Percentiles rank a stretch among this genome's conserved stretches.
phyloP scores from a whole-genome alignment of 2,329 filamentous ascomycete genomes.

The Aspergillus arachidicola region DNA sequence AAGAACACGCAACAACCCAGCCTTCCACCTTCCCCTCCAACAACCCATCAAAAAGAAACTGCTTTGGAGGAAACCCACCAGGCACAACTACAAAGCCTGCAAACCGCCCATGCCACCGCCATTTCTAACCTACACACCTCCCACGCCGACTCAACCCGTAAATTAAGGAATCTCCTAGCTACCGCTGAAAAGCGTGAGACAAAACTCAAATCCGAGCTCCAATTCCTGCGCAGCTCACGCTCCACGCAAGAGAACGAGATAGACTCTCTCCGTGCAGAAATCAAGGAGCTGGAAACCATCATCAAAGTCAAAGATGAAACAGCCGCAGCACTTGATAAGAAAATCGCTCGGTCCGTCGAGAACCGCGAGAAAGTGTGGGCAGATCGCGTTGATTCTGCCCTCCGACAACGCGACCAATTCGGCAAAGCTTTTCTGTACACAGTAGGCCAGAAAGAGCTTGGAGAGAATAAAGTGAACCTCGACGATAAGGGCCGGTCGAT shows the following conservation, averaged over 20 bases:
- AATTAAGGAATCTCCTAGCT: slow-evolving; percentile 37
- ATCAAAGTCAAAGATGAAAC: slow-evolving; percentile 46
- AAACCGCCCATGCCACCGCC: slow-evolving; percentile 40
- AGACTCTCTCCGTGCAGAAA: slow-evolving; percentile 33
- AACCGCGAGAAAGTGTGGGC: slow-evolving; percentile 49
- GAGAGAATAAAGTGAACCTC: slow-evolving; percentile 27
- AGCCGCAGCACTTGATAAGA: slow-evolving; percentile 40
- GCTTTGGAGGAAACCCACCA: slow-evolving; percentile 37
- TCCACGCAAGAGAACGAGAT: slow-evolving; percentile 29
- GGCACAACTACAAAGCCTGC: slow-evolving; percentile 38
- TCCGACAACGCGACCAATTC: slow-evolving; percentile 46
- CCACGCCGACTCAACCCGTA: slow-evolving; percentile 40
- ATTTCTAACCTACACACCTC: slow-evolving; percentile 41
- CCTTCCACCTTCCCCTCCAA: slow-evolving; percentile 33
- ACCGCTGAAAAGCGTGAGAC: slow-evolving; percentile 40
- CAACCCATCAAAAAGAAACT: slow-evolving; percentile 18
- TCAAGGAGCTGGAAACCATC: slow-evolving; percentile 35
- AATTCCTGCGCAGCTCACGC: slow-evolving; percentile 27
- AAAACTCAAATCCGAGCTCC: slow-evolving; percentile 35
- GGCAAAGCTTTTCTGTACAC: slow-evolving; percentile 42
- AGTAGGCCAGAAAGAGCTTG: slow-evolving; percentile 46
- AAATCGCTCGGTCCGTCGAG: slow-evolving; percentile 43
- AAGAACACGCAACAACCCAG: slow-evolving; percentile 32
- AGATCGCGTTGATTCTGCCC: slow-evolving; percentile 41
- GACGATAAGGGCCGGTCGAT: slow-evolving; percentile 28